Evolutionary conservation across 108 stramenopile species (phyloP), one percentile per base, ranked within the genome.

Genomic region (Fragilaria crotonensis): DNA sequence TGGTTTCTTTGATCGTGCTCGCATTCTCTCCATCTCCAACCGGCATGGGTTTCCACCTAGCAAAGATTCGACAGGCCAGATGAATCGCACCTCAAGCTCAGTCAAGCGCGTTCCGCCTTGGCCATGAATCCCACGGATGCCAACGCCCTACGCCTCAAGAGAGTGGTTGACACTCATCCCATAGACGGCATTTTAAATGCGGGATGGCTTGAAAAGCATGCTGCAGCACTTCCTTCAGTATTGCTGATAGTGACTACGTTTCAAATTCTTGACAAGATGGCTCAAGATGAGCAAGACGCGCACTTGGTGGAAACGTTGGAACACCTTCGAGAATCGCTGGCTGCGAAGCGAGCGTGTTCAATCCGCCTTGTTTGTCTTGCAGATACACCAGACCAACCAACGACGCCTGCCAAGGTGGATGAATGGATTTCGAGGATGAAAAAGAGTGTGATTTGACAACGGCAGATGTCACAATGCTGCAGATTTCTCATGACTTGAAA

Each of bases 161-260:
- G 3, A 51, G 22, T 63, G 48, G 5, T 73, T 57, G 54, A 63
- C 52, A 32, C 41, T 56, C 45, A 54, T 60, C 67, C 81, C 25
- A 59, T 79, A 20, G 75, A 83, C 30, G 89, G 89, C 2, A 83
- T 90, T 7, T 49, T 90, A 45, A 80, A 80, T 1, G 54, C 70
- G 9, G 84, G 85, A 32, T 87, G 89, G 85, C 25, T 87, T 21
- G 84, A 87, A 52, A 90, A 87, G 60, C 89, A 90, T 57, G 77
- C 66, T 3, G 64, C 68, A 19, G 80, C 84, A 3, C 57, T 90
- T 47, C 89, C 89, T 4, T 79, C 77, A 27, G 78, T 77, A 9
- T 53, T 90, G n/a, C 22, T 90, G 9, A 76, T 90, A 14, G 81
- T 90, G 1, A 57, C 76, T 44, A 54, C 78, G 41, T 56, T 83